Evolutionary conservation across 352 stramenopile species (phyloP), one percentile per base, ranked within the genome.

Genomic region (Globisporangium ultimum): DNA sequence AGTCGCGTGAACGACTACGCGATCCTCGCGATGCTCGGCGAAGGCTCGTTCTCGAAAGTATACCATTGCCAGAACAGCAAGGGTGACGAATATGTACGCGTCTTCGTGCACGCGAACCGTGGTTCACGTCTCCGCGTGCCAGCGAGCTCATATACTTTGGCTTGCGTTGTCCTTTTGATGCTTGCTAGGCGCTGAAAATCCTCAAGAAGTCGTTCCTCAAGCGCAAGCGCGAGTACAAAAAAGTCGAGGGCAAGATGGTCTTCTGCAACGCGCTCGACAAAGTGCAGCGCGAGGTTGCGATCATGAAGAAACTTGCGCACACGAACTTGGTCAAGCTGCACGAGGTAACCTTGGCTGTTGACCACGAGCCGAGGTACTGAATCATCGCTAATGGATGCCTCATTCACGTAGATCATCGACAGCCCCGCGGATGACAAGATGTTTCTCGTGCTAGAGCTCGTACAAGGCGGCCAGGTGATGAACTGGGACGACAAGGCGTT

Each of bases 141-240:
- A n/a, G n/a, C n/a, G n/a, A n/a, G n/a, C n/a, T n/a, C n/a, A n/a
- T n/a, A n/a, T n/a, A n/a, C n/a, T n/a, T 32, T 2, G 24, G 24
- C 5, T 32, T 32, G 24, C 24, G 24, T 32, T 32, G 24, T 2
- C 5, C 24, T 32, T 32, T 20, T 41, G 14, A 41, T 40, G 52
- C 32, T 52, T 21, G 5, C 32, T 58, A 93, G 81, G 84, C 84
- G 6, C 70, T 93, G 38, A 93, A 93, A 52, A 71, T 91, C 51
- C 69, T 93, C n/a, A 91, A 91, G 66, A 93, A 91, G 48, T 93
- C 81, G 18, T 90, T 91, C 43, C 63, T 93, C 34, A 91, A 93
- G 70, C 80, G 80, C 45, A 91, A 91, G 54, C 78, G 84, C 48
- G 84, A 93, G 66, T 91, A 84, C 70, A 91, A 93, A 41, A 79